Evolutionary conservation across 768 basidiomycete genomes (phyloP).

Genomic region (Trametes maxima): DNA sequence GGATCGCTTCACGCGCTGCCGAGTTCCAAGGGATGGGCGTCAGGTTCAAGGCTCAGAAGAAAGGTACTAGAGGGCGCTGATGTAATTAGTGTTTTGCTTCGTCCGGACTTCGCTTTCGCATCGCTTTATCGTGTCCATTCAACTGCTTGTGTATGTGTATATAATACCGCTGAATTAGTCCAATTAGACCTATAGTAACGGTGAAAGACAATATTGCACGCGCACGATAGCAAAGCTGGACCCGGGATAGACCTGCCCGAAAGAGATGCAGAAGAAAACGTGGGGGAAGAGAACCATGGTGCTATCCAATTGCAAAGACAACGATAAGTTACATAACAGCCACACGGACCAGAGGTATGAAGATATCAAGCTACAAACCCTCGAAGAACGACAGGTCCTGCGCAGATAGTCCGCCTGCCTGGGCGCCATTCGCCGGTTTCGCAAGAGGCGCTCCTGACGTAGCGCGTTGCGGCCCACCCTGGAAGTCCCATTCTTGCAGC

Average conservation of each 20-base stretch:
- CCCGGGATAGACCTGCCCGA: background rate
- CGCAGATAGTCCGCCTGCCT: conserved; percentile 67
- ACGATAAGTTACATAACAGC: conserved; percentile 21
- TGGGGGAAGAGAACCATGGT: background rate
- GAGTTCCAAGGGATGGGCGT: conserved; percentile 20
- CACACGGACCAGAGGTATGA: background rate
- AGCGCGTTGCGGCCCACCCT: background rate
- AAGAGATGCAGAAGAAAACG: background rate
- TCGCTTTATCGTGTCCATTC: too few species aligned
- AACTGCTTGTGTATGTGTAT: too few species aligned
- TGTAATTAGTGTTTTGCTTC: background rate
- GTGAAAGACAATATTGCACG: too few species aligned
- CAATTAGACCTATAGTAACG: too few species aligned
- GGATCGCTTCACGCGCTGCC: conserved; percentile 19
- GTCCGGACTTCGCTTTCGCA: too few species aligned
- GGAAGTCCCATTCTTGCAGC: conserved; percentile 11
- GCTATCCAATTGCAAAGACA: background rate
- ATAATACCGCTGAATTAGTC: too few species aligned
- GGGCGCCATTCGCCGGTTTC: conserved; percentile 27
- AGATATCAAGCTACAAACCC: conserved; percentile 47
- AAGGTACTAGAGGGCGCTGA: background rate
- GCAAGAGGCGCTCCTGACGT: background rate
- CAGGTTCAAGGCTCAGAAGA: background rate
- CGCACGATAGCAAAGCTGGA: too few species aligned
- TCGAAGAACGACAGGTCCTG: conserved; percentile 91